A percentile compares a stretch with the other conserved stretches of the same genome.
Evolutionary conservation across 129 eudicot genomes (phyloP).

Genomic region (Oenanthe sinensis): DNA sequence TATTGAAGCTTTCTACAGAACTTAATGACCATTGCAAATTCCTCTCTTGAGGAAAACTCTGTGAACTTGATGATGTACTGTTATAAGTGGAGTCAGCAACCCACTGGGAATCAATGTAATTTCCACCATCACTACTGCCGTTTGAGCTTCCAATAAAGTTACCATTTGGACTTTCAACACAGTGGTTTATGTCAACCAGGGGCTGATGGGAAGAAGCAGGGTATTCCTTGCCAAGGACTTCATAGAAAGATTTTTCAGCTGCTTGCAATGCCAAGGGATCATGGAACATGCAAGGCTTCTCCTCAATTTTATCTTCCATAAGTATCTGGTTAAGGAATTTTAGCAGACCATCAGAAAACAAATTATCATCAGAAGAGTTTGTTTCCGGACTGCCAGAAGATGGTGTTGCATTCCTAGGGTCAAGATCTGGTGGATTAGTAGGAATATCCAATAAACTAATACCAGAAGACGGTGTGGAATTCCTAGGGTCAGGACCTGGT

Average conservation of each 20-base stretch:
- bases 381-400: constrained; percentile 30
- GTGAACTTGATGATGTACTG: constrained; percentile 22
- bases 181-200: background rate
- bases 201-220: constrained; percentile 2
- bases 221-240: constrained; percentile 10
- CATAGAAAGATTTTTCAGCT: constrained; percentile 17
- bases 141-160: constrained; percentile 24
- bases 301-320: constrained; percentile 66
- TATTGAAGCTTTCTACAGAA: constrained; percentile 23
- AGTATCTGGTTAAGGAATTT: constrained; percentile 58
- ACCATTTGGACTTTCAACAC: constrained; percentile 33
- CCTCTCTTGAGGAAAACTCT: constrained; percentile 19
- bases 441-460: constrained; percentile 31
- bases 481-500: constrained; percentile 15
- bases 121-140: constrained; percentile 33
- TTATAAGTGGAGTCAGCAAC: constrained; percentile 34
- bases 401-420: constrained; percentile 12
- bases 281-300: constrained; percentile 55
- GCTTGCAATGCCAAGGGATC: constrained; percentile 59
- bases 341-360: constrained; percentile 48
- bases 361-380: constrained; percentile 42
- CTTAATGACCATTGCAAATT: constrained; percentile 17
- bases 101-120: constrained; percentile 30
- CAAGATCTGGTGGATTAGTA: constrained; percentile 15
- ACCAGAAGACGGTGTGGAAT: constrained; percentile 18